Conservation (phyloP, 768 basidiomycete species). For the Glaciozyma antarctica region DNA sequence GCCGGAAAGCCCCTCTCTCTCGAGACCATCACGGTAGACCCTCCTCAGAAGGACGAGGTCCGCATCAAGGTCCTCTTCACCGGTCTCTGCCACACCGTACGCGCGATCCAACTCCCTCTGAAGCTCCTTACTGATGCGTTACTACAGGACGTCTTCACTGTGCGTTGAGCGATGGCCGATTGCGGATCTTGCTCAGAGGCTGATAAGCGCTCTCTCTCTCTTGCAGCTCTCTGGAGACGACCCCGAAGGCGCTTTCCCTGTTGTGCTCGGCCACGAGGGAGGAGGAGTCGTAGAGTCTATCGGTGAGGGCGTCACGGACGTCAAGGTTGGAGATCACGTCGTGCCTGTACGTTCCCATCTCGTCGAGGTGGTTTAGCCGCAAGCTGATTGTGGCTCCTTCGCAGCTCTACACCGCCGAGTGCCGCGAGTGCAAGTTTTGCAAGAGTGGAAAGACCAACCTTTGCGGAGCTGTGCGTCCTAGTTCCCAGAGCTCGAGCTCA, state of each 20-base stretch:
- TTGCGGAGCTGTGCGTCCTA: conserved; percentile 49
- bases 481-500: too few relatives aligned
- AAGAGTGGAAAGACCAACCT: conserved; percentile 85
- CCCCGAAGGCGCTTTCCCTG: conserved; percentile 56
- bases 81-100: conserved; percentile 83
- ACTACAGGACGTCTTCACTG: conserved; percentile 28
- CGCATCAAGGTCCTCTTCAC: conserved; percentile 81
- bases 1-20: conserved; percentile 75
- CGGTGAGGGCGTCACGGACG: conserved; percentile 83
- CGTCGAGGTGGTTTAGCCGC: not conserved
- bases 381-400: not conserved
- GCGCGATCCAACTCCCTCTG: conserved; percentile 5
- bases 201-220: not conserved
- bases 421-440: conserved; percentile 96
- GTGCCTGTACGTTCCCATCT: conserved; percentile 59
- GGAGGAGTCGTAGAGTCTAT: conserved; percentile 93
- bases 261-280: conserved; percentile 44
- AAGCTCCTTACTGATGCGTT: not conserved
- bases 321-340: conserved; percentile 82
- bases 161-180: not conserved
- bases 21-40: conserved; percentile 88
- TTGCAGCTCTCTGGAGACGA: conserved; percentile 45
- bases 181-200: not conserved
- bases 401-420: conserved; percentile 52
- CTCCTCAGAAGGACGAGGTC: conserved; percentile 82